Percentiles rank a stretch among this genome's conserved stretches.
phyloP scores from a whole-genome alignment of 78 protist species.

The Dictyostelium purpureum region DNA sequence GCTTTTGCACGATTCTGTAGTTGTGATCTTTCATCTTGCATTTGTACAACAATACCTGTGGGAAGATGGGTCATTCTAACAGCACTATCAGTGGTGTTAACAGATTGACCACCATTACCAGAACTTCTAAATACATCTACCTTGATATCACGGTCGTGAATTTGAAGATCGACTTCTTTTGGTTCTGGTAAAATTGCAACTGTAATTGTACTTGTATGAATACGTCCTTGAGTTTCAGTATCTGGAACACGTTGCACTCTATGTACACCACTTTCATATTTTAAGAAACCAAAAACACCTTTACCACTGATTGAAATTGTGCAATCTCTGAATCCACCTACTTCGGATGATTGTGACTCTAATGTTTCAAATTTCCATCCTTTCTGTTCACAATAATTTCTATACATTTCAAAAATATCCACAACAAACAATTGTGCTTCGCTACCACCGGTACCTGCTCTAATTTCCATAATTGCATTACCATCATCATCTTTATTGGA shows the following conservation, averaged over 20 bases:
- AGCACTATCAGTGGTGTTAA: constrained; percentile 95
- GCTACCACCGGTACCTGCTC: constrained; percentile 92
- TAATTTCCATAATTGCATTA: constrained; percentile 83
- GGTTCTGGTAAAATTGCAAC: constrained; percentile 93
- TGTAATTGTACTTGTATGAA: constrained; percentile 92
- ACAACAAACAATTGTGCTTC: constrained; percentile 91
- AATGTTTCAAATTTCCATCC: constrained; percentile 86
- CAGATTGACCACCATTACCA: constrained; percentile 97
- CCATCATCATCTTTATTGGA: constrained; percentile 61
- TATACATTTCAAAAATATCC: constrained; percentile 91
- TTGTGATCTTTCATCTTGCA: constrained; percentile 93
- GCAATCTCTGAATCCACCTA: constrained; percentile 87
- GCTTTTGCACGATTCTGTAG: constrained; percentile 88
- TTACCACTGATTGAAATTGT: constrained; percentile 69
- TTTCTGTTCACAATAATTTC: constrained; percentile 13
- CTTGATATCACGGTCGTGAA: constrained; percentile 68
- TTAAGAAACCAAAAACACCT: constrained; percentile 84
- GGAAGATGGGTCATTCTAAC: constrained; percentile 94
- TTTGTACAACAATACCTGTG: constrained; percentile 88
- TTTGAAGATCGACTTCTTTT: constrained; percentile 65
- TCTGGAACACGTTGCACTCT: constrained; percentile 96
- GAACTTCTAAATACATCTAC: constrained; percentile 81
- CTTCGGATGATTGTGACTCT: not conserved
- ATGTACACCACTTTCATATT: constrained; percentile 94
- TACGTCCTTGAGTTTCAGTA: constrained; percentile 91